Evolutionary conservation across 78 protist species (phyloP).

Genomic region (Paratrimastix pyriformis): DNA sequence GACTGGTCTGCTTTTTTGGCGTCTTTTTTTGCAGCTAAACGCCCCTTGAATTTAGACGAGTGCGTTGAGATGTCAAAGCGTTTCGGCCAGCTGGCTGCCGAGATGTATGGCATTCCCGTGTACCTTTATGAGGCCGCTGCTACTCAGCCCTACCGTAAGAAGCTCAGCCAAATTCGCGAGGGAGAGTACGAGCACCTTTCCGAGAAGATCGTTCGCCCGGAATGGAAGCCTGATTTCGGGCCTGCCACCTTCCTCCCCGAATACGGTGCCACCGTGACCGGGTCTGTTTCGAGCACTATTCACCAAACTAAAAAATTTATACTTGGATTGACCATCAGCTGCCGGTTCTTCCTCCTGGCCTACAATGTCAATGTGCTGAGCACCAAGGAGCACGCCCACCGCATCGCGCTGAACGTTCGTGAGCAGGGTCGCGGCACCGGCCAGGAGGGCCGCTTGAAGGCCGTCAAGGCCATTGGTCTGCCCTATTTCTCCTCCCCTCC

Average conservation of each 20-base stretch:
- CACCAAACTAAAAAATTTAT: too few relatives aligned
- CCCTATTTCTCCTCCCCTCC: too few relatives aligned
- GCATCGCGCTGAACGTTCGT: conserved; percentile 49
- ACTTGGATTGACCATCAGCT: too few relatives aligned
- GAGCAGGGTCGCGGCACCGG: conserved; percentile 39
- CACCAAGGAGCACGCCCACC: conserved; percentile 52
- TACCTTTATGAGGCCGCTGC: conserved; percentile 49
- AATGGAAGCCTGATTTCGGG: conserved; percentile 50
- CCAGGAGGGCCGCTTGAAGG: conserved; percentile 36
- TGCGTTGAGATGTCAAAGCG: conserved; percentile 34
- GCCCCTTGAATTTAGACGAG: conserved; percentile 29
- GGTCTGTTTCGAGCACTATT: too few relatives aligned
- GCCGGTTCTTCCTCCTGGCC: conserved; percentile 39
- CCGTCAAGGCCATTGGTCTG: conserved; percentile 38
- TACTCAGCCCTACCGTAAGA: conserved; percentile 31
- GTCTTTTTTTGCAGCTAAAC: too few relatives aligned
- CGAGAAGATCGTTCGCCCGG: conserved; percentile 19
- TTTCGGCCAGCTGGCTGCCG: conserved; percentile 24
- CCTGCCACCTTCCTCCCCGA: conserved; percentile 36
- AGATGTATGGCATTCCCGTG: conserved; percentile 32
- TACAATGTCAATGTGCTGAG: conserved; percentile 47
- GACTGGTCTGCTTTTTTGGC: background rate
- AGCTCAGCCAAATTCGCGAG: conserved; percentile 29
- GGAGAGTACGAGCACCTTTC: conserved; percentile 46
- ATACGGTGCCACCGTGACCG: conserved; percentile 44